phyloP scores from a whole-genome alignment of 1,284 basidiomycete species.

The Termitomyces sp. region DNA sequence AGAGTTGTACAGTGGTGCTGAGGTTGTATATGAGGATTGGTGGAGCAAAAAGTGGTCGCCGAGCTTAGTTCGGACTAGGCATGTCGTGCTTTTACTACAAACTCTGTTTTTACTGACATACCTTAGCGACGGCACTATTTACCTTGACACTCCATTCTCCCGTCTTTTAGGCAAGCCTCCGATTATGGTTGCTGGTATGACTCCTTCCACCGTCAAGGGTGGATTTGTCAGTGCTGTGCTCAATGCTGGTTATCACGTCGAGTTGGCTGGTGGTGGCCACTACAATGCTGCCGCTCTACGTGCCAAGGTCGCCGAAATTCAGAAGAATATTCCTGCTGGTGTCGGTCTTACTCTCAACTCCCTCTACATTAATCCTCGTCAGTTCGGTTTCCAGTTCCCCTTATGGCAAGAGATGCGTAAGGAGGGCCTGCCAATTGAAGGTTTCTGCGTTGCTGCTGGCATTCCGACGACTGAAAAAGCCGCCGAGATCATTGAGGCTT shows the following conservation, averaged over 20 bases:
- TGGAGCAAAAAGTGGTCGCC: constrained; percentile 91
- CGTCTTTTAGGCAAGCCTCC: constrained; percentile 93
- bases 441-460: constrained; percentile 97
- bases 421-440: constrained; percentile 94
- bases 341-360: constrained; percentile 93
- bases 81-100: constrained; percentile 17
- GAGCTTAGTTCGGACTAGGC: constrained; percentile 86
- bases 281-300: constrained; percentile 89
- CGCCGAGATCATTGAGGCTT: constrained; percentile 82
- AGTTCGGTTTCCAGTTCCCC: constrained; percentile 95
- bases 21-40: constrained; percentile 76
- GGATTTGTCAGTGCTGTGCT: constrained; percentile 91
- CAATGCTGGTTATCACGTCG: constrained; percentile 92
- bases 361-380: constrained; percentile 97
- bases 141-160: constrained; percentile 95
- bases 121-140: constrained; percentile 78
- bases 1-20: constrained; percentile 73
- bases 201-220: constrained; percentile 88
- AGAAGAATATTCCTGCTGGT: constrained; percentile 75
- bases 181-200: constrained; percentile 99
- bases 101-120: constrained; percentile 11
- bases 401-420: constrained; percentile 96
- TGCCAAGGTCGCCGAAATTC: constrained; percentile 86
- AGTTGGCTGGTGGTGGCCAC: constrained; percentile 96
- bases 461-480: constrained; percentile 93